A percentile compares a stretch with the other conserved stretches of the same genome.
phyloP scores from a whole-genome alignment of 345 rosid genomes.

The Eucalyptus marginata region DNA sequence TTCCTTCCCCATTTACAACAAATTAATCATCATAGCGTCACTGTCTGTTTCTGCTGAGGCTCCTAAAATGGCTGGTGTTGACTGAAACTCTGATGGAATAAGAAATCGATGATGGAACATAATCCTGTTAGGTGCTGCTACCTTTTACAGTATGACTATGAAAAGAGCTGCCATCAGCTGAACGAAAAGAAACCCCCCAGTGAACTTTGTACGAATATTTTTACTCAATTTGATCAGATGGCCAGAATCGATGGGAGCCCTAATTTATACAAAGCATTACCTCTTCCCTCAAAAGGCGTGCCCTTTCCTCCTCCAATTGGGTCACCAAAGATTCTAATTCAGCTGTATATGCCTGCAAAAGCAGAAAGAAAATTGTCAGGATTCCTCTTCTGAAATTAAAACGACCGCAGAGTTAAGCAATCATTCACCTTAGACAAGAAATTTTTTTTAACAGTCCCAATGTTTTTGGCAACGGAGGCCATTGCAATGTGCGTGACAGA shows the following conservation, averaged over 20 bases:
- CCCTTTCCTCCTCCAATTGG: slow-evolving; percentile 46
- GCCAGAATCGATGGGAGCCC: neutral
- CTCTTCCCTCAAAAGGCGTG: slow-evolving; percentile 38
- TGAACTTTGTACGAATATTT: neutral
- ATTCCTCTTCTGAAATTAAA: neutral
- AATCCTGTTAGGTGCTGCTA: neutral
- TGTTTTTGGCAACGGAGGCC: neutral
- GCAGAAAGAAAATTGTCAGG: neutral
- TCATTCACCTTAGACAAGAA: neutral
- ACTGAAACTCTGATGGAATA: neutral
- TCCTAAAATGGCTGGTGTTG: neutral
- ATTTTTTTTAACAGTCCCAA: neutral
- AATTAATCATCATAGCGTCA: neutral
- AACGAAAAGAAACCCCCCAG: neutral
- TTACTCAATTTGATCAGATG: neutral
- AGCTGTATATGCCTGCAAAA: slow-evolving; percentile 41
- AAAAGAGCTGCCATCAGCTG: neutral
- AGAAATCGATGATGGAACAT: neutral
- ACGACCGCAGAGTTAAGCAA: neutral
- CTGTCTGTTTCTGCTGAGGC: neutral
- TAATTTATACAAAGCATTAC: slow-evolving; percentile 5
- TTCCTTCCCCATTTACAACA: neutral
- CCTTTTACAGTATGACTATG: neutral
- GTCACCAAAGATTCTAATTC: slow-evolving; percentile 45
- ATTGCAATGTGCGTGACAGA: neutral